phyloP scores from a whole-genome alignment of 148 eudicot species.

The Heliosperma pusillum region DNA sequence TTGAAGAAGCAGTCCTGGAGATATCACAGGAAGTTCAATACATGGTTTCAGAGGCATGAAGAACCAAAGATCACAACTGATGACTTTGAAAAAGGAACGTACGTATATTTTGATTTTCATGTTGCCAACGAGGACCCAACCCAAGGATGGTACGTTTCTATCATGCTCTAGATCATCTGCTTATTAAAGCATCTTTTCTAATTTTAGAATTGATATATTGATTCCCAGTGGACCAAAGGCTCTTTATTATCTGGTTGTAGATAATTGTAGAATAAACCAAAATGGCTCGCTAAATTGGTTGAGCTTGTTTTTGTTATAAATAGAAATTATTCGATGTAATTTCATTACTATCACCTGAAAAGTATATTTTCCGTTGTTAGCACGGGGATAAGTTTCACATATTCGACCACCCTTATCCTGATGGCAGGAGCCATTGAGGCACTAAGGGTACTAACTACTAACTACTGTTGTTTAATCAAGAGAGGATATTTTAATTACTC shows the following conservation, averaged over 20 bases:
- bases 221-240: neutral
- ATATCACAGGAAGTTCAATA: slow-evolving; percentile 80
- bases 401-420: no score
- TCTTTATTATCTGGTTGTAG: neutral
- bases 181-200: neutral
- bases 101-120: slow-evolving; percentile 91
- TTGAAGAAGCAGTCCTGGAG: slow-evolving; percentile 99
- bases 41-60: slow-evolving; percentile 98
- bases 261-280: no score
- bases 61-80: slow-evolving; percentile 96
- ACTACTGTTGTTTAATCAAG: neutral
- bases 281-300: no score
- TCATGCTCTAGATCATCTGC: neutral
- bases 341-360: no score
- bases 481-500: neutral
- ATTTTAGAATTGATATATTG: neutral
- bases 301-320: no score
- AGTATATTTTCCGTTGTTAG: no score
- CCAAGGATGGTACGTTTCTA: slow-evolving; percentile 82
- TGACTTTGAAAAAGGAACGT: slow-evolving; percentile 95
- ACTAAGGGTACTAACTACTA: neutral
- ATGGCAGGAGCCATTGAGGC: neutral
- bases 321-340: no score
- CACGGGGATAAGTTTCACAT: no score
- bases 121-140: slow-evolving; percentile 65